Evolutionary conservation across 352 stramenopile genomes (phyloP).

Genomic region (Plasmopara muralis): DNA sequence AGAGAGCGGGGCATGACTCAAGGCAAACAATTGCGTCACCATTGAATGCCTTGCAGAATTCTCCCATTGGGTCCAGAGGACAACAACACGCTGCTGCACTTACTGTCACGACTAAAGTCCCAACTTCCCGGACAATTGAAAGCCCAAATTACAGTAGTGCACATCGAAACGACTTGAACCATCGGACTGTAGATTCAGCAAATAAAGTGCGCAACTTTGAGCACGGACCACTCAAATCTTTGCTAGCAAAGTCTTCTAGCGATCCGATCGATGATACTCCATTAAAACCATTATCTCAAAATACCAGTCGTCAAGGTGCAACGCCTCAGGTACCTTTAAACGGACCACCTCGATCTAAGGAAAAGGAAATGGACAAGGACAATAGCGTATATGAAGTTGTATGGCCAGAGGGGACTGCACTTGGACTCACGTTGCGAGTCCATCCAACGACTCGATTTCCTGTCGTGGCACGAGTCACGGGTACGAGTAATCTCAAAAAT

Average conservation of each 20-base stretch:
- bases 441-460: constrained; percentile 65
- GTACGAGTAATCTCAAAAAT: constrained; percentile 70
- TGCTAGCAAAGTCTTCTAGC: constrained; percentile 30
- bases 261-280: constrained; percentile 32
- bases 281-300: constrained; percentile 41
- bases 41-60: constrained; percentile 12
- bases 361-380: constrained; percentile 33
- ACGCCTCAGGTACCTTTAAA: constrained; percentile 12
- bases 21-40: constrained; percentile 14
- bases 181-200: constrained; percentile 24
- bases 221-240: constrained; percentile 32
- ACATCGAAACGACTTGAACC: constrained; percentile 23
- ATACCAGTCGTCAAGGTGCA: constrained; percentile 21
- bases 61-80: constrained; percentile 16
- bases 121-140: constrained; percentile 13
- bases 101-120: constrained; percentile 22
- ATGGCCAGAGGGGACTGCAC: constrained; percentile 58
- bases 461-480: constrained; percentile 64
- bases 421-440: constrained; percentile 59
- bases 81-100: constrained; percentile 11
- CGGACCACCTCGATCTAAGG: constrained; percentile 15
- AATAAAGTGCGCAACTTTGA: constrained; percentile 44
- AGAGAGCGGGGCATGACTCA: constrained; percentile 27
- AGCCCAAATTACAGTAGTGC: constrained; percentile 17
- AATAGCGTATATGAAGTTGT: constrained; percentile 65